Evolutionary conservation across 2,329 filamentous ascomycete genomes (phyloP), one percentile per base, ranked within the genome.

Genomic region (Paraconiothyrium sp.): DNA sequence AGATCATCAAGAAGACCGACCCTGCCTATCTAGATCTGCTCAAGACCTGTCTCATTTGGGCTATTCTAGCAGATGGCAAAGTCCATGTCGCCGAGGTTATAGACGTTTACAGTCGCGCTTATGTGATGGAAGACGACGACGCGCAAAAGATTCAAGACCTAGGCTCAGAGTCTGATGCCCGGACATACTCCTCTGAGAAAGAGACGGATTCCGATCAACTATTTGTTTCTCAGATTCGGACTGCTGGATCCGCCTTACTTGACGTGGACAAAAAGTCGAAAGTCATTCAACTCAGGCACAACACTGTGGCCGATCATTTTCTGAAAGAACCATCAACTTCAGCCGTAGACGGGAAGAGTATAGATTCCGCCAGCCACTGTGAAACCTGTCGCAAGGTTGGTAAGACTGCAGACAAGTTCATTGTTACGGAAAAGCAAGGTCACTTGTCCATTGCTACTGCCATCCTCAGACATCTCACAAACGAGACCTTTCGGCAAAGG

Each of bases 281-380:
- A 9, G 49, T 39, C 4, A 52, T 52, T 22, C 49, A 52, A 52
- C 49, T 52, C 20, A 39, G 48, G 13, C 49, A 52, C 34, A 52
- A 52, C 49, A 52, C 49, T 22, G 49, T 52, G 9, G 49, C 49
- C 20, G 49, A 52, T 39, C 34, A 52, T 20, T 39, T 52, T 8
- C 8, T 52, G 10, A 24, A 52, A 7, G 20, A 11, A 16, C 10
- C 32, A 4, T 27, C 32, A 9, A 34, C n/a, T 8, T 20, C 49
- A 24, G 2, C 22, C 7, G 20, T 27, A 37, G 7, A 3, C 4
- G 34, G 24, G 22, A 22, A 37, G 34, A 13, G 2, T 3, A 39
- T 24, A 2, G 20, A 16, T 9, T 22, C 49, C 9, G 10, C 34
- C 9, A 4, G 30, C 11, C 49, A 52, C 8, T 52, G 49, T 52